A percentile compares a stretch with the other conserved stretches of the same genome.
Conservation (phyloP, 371 early-diverging fungal genomes). For the Rhizomucor miehei region DNA sequence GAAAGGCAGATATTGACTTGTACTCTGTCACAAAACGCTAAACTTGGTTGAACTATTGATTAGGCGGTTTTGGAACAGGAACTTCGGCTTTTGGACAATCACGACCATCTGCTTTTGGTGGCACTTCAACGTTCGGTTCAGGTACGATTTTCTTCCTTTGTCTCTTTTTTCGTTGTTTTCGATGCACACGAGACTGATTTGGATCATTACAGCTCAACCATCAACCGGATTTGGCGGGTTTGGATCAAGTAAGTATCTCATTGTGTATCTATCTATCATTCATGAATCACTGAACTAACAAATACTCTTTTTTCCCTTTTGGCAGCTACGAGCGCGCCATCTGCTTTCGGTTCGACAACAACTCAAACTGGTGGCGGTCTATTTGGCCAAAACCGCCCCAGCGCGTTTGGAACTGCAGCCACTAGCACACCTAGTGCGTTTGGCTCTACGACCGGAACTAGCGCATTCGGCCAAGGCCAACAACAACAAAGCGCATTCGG, state of each 20-base stretch:
- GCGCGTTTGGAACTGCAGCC: conserved; percentile 20
- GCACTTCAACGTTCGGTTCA: conserved; percentile 34
- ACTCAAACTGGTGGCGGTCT: conserved; percentile 43
- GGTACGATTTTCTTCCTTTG: conserved; percentile 21
- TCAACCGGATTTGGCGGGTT: conserved; percentile 10
- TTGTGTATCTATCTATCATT: conserved; percentile 6
- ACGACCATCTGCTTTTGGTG: conserved; percentile 36
- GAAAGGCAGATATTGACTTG: not conserved
- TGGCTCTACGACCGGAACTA: conserved; percentile 15
- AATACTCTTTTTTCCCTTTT: conserved; percentile 11
- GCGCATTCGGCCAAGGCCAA: conserved; percentile 25
- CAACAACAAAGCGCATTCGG: conserved; percentile 37
- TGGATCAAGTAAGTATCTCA: conserved; percentile 14
- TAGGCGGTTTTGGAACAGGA: conserved; percentile 38
- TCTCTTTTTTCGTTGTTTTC: no score
- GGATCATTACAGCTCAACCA: not conserved
- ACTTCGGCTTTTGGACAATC: conserved; percentile 51
- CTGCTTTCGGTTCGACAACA: conserved; percentile 48
- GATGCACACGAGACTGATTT: not conserved
- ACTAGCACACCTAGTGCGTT: conserved; percentile 25
- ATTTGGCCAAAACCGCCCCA: conserved; percentile 38
- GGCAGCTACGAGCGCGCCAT: conserved; percentile 14
- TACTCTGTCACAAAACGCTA: no score
- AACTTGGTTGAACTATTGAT: not conserved
- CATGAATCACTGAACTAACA: not conserved